A percentile compares a stretch with the other conserved stretches of the same genome.
Evolutionary conservation across 352 stramenopile species (phyloP).

Genomic region (Phytophthora sp.): DNA sequence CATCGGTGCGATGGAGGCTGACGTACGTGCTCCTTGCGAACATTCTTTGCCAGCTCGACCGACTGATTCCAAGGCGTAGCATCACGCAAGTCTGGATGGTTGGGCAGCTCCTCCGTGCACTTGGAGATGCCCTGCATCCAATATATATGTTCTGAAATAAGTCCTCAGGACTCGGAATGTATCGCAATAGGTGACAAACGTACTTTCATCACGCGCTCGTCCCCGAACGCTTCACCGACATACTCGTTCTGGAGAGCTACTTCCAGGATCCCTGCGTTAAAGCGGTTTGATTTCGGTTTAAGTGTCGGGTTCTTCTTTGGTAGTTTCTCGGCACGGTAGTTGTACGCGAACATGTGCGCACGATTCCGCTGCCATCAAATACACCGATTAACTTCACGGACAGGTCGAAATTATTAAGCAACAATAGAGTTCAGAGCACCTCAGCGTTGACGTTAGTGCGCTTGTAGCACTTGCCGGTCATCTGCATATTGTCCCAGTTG

Average conservation of each 20-base stretch:
- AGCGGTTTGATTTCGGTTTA: conserved; percentile 76
- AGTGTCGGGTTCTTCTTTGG: conserved; percentile 78
- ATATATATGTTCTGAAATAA: background rate
- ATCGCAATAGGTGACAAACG: conserved; percentile 1
- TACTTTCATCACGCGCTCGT: conserved; percentile 73
- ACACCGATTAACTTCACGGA: conserved; percentile 1
- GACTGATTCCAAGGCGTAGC: conserved; percentile 72
- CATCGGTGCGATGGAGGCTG: background rate
- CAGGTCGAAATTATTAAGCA: background rate
- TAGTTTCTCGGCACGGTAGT: conserved; percentile 84
- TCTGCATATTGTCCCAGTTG: conserved; percentile 78
- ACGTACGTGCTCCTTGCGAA: conserved; percentile 59
- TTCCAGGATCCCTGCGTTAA: conserved; percentile 81
- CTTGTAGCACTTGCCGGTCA: conserved; percentile 79
- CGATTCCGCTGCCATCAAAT: conserved; percentile 58
- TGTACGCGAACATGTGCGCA: conserved; percentile 86
- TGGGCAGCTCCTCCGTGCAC: conserved; percentile 76
- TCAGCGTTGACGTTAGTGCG: conserved; percentile 81
- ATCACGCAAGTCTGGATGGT: conserved; percentile 66
- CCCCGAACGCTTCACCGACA: conserved; percentile 66
- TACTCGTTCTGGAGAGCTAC: conserved; percentile 71
- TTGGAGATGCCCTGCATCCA: conserved; percentile 66
- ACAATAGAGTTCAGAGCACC: conserved; percentile 30
- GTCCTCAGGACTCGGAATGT: background rate
- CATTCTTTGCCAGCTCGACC: conserved; percentile 49